Evolutionary conservation across 192 early-diverging fungal species (phyloP).

Genomic region (Umbelopsis sp.): DNA sequence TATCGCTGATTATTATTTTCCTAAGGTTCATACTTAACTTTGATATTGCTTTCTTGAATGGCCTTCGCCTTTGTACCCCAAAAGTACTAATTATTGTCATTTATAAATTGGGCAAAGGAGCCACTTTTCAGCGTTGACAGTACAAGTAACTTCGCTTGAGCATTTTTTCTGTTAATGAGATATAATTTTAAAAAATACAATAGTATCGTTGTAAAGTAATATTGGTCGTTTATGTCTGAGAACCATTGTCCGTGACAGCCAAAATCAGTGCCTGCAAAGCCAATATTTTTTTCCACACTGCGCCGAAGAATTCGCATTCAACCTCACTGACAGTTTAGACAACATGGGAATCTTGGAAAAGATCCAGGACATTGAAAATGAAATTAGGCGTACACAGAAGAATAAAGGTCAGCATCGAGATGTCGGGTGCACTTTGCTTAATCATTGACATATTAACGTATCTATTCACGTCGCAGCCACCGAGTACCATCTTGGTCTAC

Average conservation of each 20-base stretch:
- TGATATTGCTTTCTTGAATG: no score
- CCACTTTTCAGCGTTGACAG: no score
- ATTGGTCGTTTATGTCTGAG: background rate
- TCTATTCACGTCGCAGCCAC: constrained; percentile 58
- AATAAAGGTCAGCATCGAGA: constrained; percentile 79
- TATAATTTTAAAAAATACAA: no score
- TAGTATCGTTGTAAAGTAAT: no score
- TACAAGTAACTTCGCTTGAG: no score
- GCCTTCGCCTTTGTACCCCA: no score
- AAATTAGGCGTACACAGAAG: constrained; percentile 95
- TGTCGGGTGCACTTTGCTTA: background rate
- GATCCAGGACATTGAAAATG: constrained; percentile 87
- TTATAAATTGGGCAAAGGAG: no score
- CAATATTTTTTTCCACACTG: background rate
- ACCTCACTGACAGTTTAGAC: background rate
- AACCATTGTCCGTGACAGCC: background rate
- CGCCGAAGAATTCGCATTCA: background rate
- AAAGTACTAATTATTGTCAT: no score
- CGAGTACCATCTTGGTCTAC: constrained; percentile 96
- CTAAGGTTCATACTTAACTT: no score
- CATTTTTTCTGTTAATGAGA: no score
- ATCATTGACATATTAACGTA: background rate
- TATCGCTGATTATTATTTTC: no score
- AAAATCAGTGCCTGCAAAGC: background rate
- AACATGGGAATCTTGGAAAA: constrained; percentile 88